Evolutionary conservation across 345 rosid species (phyloP), one percentile per base, ranked within the genome.

Genomic region (Geranium rotundifolium): DNA sequence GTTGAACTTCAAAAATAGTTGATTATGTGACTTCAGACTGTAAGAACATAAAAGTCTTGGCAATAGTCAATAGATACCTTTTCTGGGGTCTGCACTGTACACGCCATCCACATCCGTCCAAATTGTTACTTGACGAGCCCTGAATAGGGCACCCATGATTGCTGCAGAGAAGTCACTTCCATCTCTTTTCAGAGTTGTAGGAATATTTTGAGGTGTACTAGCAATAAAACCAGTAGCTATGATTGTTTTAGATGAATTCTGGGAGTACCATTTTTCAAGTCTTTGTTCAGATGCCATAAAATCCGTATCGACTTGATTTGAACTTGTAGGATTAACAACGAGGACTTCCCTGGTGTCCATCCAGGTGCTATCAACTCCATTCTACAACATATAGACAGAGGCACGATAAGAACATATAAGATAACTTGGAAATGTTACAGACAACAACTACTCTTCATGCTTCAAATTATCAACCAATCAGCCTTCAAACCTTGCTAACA

Each of bases 131-230:
- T 86, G 95, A 23, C 69, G 69, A 68, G 99, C 96, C 73, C 84
- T 84, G 63, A 95, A 57, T 6, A 95, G 58, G 69, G 99, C 90
- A 64, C 99, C 97, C 76, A 95, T 85, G 59, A 95, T 90, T 54
- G 99, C 97, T 16, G 99, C 99, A 16, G 96, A 95, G 74, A 95
- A 95, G 75, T 95, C 99, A 76, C 99, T 95, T 61, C 99, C 99
- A 76, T 95, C 99, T 74, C 99, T 80, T 81, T 95, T 95, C 78
- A 95, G 73, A 65, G 99, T 95, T 63, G 97, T 90, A 56, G 99
- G 99, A 72, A 95, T 90, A 58, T 85, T 90, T 64, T 88, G 80
- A 17, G 91, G 91, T 17, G 99, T 90, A 69, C 97, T 95, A 67
- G 99, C 99, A 65, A 95, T 95, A 82, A 95, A 95, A 67, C 99